A percentile compares a stretch with the other conserved stretches of the same genome.
Evolutionary conservation across 768 basidiomycete genomes (phyloP).

Genomic region (Amanita subjunquillea): DNA sequence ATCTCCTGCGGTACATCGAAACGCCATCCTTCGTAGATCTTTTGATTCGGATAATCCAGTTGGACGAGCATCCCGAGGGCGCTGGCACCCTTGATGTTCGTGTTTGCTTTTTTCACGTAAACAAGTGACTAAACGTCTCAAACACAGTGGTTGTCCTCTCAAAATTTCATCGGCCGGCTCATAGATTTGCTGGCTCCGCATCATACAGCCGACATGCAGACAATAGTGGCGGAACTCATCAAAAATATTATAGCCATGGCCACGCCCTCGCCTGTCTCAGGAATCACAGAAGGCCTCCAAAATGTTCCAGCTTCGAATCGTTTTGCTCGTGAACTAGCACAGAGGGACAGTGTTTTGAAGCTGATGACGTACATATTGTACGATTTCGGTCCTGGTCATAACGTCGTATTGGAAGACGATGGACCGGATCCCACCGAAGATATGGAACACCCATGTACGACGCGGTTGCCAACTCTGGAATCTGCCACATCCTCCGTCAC

Average conservation of each 20-base stretch:
- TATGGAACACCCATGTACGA: constrained; percentile 4
- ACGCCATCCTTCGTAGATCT: constrained; percentile 89
- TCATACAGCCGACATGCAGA: constrained; percentile 67
- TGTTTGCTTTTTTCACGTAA: constrained; percentile 18
- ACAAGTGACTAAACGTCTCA: constrained; percentile 6
- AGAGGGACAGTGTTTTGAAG: constrained; percentile 55
- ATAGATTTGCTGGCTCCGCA: constrained; percentile 76
- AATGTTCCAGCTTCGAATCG: constrained; percentile 72
- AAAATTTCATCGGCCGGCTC: constrained; percentile 74
- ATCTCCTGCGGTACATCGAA: constrained; percentile 78
- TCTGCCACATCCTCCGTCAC: constrained; percentile 70
- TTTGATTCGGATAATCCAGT: constrained; percentile 79
- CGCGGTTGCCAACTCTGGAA: constrained; percentile 29
- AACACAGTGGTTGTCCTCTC: constrained; percentile 75
- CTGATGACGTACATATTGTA: constrained; percentile 71
- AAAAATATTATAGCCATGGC: constrained; percentile 94
- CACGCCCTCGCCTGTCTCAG: constrained; percentile 74
- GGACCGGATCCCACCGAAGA: constrained; percentile 13
- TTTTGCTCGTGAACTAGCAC: constrained; percentile 83
- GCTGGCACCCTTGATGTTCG: constrained; percentile 82
- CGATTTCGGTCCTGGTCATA: constrained; percentile 34
- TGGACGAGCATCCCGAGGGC: constrained; percentile 77
- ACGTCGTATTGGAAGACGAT: constrained; percentile 11
- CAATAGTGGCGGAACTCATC: constrained; percentile 81
- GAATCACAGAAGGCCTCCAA: constrained; percentile 57